Percentiles rank a stretch among this genome's conserved stretches.
Evolutionary conservation across 1,284 basidiomycete genomes (phyloP).

Genomic region (Xerocomus amazonicus): DNA sequence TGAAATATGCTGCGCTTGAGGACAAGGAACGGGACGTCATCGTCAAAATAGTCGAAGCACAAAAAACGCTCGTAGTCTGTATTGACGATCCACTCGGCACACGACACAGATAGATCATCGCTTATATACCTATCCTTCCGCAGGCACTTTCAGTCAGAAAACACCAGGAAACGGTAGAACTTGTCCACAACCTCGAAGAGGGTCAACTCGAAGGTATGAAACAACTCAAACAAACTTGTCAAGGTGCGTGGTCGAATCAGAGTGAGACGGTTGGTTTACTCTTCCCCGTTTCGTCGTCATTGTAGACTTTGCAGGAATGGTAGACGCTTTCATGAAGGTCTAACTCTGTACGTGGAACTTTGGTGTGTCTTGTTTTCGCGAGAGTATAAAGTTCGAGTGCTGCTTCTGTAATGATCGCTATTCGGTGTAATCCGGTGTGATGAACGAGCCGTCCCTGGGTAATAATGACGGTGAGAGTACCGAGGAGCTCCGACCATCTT

Average conservation of each 20-base stretch:
- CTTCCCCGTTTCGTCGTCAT: not conserved
- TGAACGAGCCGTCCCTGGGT: not conserved
- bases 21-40: constrained; percentile 30
- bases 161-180: constrained; percentile 25
- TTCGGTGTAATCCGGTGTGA: not conserved
- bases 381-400: not conserved
- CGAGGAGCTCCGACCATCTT: not conserved
- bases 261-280: not conserved
- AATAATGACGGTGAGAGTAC: not conserved
- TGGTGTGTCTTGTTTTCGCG: not conserved
- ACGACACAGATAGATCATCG: not conserved
- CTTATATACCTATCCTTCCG: not conserved
- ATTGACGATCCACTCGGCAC: not conserved
- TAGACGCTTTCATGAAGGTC: constrained; percentile 24
- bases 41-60: constrained; percentile 25
- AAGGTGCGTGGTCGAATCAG: constrained; percentile 15
- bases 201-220: constrained; percentile 23
- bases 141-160: constrained; percentile 28
- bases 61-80: constrained; percentile 28
- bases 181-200: constrained; percentile 24
- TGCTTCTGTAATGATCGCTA: not conserved
- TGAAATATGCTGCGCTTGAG: constrained; percentile 23
- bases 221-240: constrained; percentile 18
- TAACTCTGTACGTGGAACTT: constrained; percentile 5
- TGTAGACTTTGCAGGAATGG: constrained; percentile 19